These are phyloP conservation scores for Helicosporidium sp. DNA, from an alignment of 139 green algal genomes.

Conservation along the genomic window DNA sequence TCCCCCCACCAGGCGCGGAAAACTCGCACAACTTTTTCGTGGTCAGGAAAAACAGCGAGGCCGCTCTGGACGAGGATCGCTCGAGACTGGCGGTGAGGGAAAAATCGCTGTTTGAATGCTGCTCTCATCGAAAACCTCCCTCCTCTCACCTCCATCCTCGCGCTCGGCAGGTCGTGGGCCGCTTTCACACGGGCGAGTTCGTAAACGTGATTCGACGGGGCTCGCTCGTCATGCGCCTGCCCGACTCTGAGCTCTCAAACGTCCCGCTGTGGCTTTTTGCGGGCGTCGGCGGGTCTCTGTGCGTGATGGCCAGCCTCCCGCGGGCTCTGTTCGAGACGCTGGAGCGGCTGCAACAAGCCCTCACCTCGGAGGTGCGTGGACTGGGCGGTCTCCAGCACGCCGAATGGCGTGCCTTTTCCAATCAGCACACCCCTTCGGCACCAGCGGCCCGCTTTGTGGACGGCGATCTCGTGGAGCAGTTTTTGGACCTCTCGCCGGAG, in stretches of 20 bases:
- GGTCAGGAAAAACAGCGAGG: conserved; percentile 51
- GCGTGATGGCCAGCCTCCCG: conserved; percentile 66
- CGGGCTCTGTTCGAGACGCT: conserved; percentile 45
- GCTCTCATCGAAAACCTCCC: no score
- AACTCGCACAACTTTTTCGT: conserved; percentile 75
- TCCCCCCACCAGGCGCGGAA: conserved; percentile 44
- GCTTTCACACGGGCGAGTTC: conserved; percentile 79
- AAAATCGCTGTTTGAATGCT: background rate
- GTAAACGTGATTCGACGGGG: conserved; percentile 77
- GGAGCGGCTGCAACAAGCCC: conserved; percentile 37
- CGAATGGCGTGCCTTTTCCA: conserved; percentile 63
- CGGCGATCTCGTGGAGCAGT: conserved; percentile 83
- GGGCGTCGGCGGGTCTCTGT: conserved; percentile 74
- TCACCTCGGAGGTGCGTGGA: conserved; percentile 45
- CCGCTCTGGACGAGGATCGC: conserved; percentile 69
- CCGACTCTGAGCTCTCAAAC: conserved; percentile 46
- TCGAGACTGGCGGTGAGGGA: conserved; percentile 38
- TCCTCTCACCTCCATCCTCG: no score
- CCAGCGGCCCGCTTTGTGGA: conserved; percentile 62
- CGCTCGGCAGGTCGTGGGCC: conserved; percentile 39
- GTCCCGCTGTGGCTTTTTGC: conserved; percentile 71
- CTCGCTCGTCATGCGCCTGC: conserved; percentile 84
- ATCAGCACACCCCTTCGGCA: conserved; percentile 31
- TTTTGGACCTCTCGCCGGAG: conserved; percentile 55
- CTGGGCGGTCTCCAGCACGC: conserved; percentile 71